Conservation (phyloP, 2,329 filamentous ascomycete genomes). For the Ascochyta viciae-villosae region DNA sequence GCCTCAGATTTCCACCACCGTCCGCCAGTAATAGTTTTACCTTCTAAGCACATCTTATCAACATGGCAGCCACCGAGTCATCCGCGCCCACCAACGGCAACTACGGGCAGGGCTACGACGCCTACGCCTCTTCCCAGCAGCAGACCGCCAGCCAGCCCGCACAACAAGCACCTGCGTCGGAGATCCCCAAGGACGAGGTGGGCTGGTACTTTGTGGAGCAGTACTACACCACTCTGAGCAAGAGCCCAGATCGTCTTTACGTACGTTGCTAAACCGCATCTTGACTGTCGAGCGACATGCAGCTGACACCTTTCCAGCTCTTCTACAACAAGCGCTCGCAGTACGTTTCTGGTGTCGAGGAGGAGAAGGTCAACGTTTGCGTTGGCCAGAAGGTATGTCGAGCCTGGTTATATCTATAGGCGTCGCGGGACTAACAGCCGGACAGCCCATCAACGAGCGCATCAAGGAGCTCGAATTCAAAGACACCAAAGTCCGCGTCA, state of each 20-base stretch:
- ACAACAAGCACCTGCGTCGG: slow-evolving; percentile 42
- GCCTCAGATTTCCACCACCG: slow-evolving; percentile 6
- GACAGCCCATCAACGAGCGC: slow-evolving; percentile 87
- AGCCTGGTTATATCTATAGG: background rate
- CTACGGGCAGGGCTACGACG: slow-evolving; percentile 55
- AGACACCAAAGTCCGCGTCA: slow-evolving; percentile 96
- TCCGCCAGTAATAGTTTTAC: background rate
- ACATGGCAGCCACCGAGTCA: slow-evolving; percentile 47
- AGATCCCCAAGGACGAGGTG: slow-evolving; percentile 85
- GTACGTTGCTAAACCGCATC: slow-evolving; percentile 44
- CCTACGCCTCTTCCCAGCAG: slow-evolving; percentile 39
- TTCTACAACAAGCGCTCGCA: slow-evolving; percentile 98
- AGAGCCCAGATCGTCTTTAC: slow-evolving; percentile 90
- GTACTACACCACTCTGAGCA: slow-evolving; percentile 98
- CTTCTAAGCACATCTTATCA: slow-evolving; percentile 24
- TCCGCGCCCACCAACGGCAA: slow-evolving; percentile 56
- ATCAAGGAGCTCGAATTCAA: slow-evolving; percentile 94
- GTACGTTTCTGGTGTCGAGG: slow-evolving; percentile 90
- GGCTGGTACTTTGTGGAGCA: slow-evolving; percentile 99
- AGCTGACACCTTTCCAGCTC: slow-evolving; percentile 58
- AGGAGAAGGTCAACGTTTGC: slow-evolving; percentile 84
- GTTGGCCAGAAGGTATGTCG: slow-evolving; percentile 82
- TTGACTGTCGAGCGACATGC: background rate
- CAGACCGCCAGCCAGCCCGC: slow-evolving; percentile 35
- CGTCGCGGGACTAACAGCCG: slow-evolving; percentile 4